Base-by-base conservation (phyloP, 2,329 filamentous ascomycete species). In the Fusarium denticulatum region DNA sequence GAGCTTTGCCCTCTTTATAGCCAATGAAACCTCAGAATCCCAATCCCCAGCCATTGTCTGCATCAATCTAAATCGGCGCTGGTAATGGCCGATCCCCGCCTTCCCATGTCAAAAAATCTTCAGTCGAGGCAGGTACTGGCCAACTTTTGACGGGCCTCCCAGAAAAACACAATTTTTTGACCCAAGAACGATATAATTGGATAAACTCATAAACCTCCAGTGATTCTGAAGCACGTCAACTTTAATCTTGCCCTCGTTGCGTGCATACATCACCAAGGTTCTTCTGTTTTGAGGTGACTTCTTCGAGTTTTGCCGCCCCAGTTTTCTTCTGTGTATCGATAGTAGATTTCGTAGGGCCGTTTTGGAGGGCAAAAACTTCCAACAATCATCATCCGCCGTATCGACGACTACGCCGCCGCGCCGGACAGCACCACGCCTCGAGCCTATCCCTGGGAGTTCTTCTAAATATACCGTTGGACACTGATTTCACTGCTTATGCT, bases 241-340 rank as follows among this genome's bases (percentile, higher is more conserved):
- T 40, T 7, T 20, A 55, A 6, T 7, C 34, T 40, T 14, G 10
- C 14, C 20, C 24, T 30, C 14, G 13, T n/a, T 40, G n/a, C 15
- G 28, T 24, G 30, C 20, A 28, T 7, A 16, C 22, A 14, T 24
- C n/a, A 40, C 14, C 30, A 16, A 40, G 22, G n/a, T 49, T 43
- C 30, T 36, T 49, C 55, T 63, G 64, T 76, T 67, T 76, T 74
- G 39, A 60, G 40, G 53, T 47, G 42, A 58, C 58, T 56, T 74
- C 61, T 71, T 34, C 62, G 69, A 76, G 77, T 79, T 77, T 67
- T 55, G 30, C 37, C 62, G 50, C 61, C 53, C 60, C 69, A 60
- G 36, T 76, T 77, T 82, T 73, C 69, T 65, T 56, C 83, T 84
- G 82, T 84, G 82, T 83, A 84, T 84, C 82, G 76, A 73, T 66